Conservation (phyloP, 768 basidiomycete genomes). For the Nidularia pulvinata region DNA sequence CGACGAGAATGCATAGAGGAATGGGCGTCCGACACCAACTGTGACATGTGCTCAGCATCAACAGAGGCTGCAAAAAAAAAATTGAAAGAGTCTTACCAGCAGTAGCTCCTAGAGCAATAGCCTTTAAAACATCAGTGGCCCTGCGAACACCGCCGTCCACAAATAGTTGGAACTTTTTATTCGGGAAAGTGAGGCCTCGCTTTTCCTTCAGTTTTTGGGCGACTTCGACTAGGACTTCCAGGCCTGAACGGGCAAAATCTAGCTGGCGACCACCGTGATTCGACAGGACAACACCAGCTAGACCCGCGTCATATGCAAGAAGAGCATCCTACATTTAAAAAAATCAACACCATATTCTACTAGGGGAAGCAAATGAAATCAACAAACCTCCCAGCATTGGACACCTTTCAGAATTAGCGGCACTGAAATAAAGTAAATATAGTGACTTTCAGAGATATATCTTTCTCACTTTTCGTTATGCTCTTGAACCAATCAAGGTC, state of each 20-base stretch:
- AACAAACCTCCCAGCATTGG: constrained; percentile 55
- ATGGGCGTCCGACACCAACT: constrained; percentile 87
- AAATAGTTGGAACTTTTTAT: constrained; percentile 72
- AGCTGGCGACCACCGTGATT: constrained; percentile 64
- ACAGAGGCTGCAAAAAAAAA: not conserved
- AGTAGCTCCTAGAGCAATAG: constrained; percentile 72
- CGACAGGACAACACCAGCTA: constrained; percentile 47
- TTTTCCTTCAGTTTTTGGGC: constrained; percentile 54
- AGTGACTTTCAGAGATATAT: constrained; percentile 20
- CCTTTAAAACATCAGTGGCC: constrained; percentile 83
- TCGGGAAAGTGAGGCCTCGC: constrained; percentile 45
- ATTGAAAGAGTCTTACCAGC: constrained; percentile 13
- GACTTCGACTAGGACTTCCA: constrained; percentile 72
- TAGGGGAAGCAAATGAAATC: too few species aligned
- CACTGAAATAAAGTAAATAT: constrained; percentile 36
- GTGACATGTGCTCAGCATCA: too few species aligned
- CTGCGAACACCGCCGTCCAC: constrained; percentile 80
- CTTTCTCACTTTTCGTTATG: constrained; percentile 66
- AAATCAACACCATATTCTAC: too few species aligned
- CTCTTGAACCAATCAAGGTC: constrained; percentile 83
- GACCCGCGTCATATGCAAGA: constrained; percentile 13
- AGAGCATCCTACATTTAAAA: too few species aligned
- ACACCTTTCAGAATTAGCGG: constrained; percentile 74
- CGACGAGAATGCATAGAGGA: constrained; percentile 85
- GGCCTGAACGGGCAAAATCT: constrained; percentile 62